These are phyloP conservation scores for Alternaria consortialis DNA, from an alignment of 2,329 filamentous ascomycete species.

Conservation along the genomic window DNA sequence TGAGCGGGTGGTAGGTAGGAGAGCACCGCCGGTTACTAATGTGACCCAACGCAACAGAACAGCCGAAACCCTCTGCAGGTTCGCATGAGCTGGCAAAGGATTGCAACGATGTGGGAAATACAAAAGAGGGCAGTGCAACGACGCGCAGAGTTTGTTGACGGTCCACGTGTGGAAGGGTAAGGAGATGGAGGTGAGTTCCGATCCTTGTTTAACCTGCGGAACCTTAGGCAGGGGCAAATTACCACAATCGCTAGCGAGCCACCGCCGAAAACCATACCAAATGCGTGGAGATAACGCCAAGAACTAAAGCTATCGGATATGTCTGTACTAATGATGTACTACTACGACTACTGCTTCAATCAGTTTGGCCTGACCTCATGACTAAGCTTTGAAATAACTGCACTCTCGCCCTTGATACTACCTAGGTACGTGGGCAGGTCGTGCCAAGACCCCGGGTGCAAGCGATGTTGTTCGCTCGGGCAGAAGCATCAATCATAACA, in stretches of 20 bases:
- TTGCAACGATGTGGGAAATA: background rate
- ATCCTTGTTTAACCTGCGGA: background rate
- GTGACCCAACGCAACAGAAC: background rate
- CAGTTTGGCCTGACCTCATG: background rate
- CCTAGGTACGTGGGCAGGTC: background rate
- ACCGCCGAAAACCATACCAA: background rate
- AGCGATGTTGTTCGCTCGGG: no score
- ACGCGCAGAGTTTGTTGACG: background rate
- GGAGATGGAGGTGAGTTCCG: background rate
- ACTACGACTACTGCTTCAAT: background rate
- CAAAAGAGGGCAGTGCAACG: background rate
- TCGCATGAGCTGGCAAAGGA: background rate
- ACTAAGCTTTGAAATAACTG: background rate
- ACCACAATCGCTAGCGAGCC: background rate
- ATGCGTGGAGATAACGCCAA: background rate
- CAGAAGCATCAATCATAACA: background rate
- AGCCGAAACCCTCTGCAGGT: background rate
- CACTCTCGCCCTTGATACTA: background rate
- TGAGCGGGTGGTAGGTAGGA: background rate
- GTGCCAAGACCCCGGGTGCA: background rate
- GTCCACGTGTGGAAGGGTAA: background rate
- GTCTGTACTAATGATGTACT: background rate
- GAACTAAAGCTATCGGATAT: background rate
- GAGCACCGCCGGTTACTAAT: background rate
- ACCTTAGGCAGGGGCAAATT: conserved; percentile 4